Percentiles rank a stretch among this genome's conserved stretches.
Evolutionary conservation across 1,284 basidiomycete species (phyloP).

Genomic region (Schizophyllum amplum): DNA sequence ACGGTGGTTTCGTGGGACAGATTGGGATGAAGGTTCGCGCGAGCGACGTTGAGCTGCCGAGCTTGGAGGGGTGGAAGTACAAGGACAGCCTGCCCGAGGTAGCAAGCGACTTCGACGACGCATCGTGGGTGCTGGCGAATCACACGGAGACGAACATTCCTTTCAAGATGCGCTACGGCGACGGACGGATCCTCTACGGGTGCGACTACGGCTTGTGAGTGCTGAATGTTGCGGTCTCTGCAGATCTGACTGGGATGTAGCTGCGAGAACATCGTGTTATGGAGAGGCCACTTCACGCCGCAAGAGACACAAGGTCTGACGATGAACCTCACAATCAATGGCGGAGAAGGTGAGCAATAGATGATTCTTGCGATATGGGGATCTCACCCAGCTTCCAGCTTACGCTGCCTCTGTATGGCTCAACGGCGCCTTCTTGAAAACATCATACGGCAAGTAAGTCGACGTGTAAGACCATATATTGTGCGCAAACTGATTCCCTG

Average conservation of each 20-base stretch:
- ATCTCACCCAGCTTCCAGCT: slow-evolving; percentile 26
- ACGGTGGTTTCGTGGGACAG: slow-evolving; percentile 1
- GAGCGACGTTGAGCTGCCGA: slow-evolving; percentile 18
- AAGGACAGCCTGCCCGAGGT: slow-evolving; percentile 68
- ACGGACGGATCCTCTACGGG: slow-evolving; percentile 65
- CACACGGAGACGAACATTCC: slow-evolving; percentile 66
- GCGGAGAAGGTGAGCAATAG: slow-evolving; percentile 53
- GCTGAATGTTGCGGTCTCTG: background rate
- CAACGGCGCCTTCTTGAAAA: slow-evolving; percentile 65
- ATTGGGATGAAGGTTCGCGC: background rate
- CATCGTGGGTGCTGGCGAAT: slow-evolving; percentile 55
- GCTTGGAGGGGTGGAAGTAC: slow-evolving; percentile 58
- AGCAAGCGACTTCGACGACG: slow-evolving; percentile 45
- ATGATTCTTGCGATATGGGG: background rate
- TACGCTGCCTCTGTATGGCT: slow-evolving; percentile 77
- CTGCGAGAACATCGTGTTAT: slow-evolving; percentile 72
- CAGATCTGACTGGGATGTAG: slow-evolving; percentile 24
- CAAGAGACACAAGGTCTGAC: slow-evolving; percentile 44
- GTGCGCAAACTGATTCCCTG: background rate
- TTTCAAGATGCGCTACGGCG: slow-evolving; percentile 58
- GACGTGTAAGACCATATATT: background rate
- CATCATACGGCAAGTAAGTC: slow-evolving; percentile 63
- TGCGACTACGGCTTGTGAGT: slow-evolving; percentile 78
- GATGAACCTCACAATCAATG: slow-evolving; percentile 68
- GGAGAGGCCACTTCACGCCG: slow-evolving; percentile 71